Base-by-base conservation (phyloP, 1,284 basidiomycete species). In the Boletus calvinii region DNA sequence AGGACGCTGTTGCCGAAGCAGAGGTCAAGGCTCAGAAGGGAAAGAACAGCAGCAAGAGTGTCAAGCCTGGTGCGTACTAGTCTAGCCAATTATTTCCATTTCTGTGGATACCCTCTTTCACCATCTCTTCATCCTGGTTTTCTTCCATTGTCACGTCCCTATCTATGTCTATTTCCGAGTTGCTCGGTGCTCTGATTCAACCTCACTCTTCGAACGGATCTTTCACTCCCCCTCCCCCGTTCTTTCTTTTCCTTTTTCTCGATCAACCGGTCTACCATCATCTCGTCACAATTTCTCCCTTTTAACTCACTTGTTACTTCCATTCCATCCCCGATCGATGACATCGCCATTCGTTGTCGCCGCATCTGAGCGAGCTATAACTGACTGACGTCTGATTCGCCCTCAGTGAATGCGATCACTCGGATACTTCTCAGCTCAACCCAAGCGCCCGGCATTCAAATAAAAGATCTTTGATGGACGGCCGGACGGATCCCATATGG, bases 401-500 rank as follows among this genome's bases (percentile, higher is more conserved):
- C 24, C 26, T 50, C 31, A 91, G 90, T 83, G 26, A 87, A 84
- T 43, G 73, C 80, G 10, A 88, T 94, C 61, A 78, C 74, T 34
- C 84, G 85, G 59, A 85, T 94, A 20, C 77, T 92, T 59, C 77
- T 97, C 50, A 93, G 90, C 70, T 92, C 93, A 24, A 84, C 83
- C 34, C 87, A 90, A 65, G 93, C 93, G 15, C 94, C 94, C 18
- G 87, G 89, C 17, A 92, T 96, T 66, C 82, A 80, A 58, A 80
- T 92, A 62, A 71, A 64, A 46, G 67, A 69, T 43, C 44, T 67
- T 39, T 67, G 50, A 68, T 58, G 46, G 26, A 41, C 38, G 8
- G n/a, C 35, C 20, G 18, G 37, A 29, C 17, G 37, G 34, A 46
- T 46, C 15, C 31, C 32, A 26, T 45, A 22, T 31, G 34, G 36